A percentile compares a stretch with the other conserved stretches of the same genome.
phyloP scores from a whole-genome alignment of 2,329 filamentous ascomycete genomes.

The Scolecobasidium constrictum region DNA sequence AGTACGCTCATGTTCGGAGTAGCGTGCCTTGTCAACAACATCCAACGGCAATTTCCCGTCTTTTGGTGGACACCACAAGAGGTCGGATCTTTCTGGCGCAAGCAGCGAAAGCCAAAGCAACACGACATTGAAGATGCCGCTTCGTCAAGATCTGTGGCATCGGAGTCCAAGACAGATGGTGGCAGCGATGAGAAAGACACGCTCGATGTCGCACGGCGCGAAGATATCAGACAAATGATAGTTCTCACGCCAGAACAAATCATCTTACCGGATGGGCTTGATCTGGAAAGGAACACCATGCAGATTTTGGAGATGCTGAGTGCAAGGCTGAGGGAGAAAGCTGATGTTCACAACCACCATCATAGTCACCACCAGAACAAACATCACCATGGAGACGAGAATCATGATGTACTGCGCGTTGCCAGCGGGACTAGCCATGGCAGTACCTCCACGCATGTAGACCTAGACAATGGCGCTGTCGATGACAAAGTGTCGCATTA shows the following conservation, averaged over 20 bases:
- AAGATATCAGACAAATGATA: slow-evolving; percentile 14
- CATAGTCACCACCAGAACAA: no score
- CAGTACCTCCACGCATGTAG: no score
- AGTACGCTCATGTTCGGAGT: slow-evolving; percentile 31
- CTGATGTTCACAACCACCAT: background rate
- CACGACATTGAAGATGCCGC: slow-evolving; percentile 11
- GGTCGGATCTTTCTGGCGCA: slow-evolving; percentile 15
- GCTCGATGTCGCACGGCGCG: background rate
- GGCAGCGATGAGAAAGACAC: slow-evolving; percentile 15
- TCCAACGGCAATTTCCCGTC: slow-evolving; percentile 33
- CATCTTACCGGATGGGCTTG: slow-evolving; percentile 23
- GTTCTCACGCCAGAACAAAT: slow-evolving; percentile 22
- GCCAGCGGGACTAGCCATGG: no score
- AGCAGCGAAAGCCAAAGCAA: background rate
- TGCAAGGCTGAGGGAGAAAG: slow-evolving; percentile 17
- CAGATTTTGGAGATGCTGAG: slow-evolving; percentile 25
- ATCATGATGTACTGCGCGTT: no score
- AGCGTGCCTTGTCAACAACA: slow-evolving; percentile 34
- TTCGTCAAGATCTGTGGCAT: slow-evolving; percentile 17
- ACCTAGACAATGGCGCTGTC: no score
- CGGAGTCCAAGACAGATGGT: slow-evolving; percentile 15
- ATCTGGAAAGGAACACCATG: slow-evolving; percentile 24
- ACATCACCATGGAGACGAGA: no score
- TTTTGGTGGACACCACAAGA: slow-evolving; percentile 39
- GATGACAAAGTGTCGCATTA: no score